Conservation (phyloP, 1,284 basidiomycete species). For the Trametes polyzona region DNA sequence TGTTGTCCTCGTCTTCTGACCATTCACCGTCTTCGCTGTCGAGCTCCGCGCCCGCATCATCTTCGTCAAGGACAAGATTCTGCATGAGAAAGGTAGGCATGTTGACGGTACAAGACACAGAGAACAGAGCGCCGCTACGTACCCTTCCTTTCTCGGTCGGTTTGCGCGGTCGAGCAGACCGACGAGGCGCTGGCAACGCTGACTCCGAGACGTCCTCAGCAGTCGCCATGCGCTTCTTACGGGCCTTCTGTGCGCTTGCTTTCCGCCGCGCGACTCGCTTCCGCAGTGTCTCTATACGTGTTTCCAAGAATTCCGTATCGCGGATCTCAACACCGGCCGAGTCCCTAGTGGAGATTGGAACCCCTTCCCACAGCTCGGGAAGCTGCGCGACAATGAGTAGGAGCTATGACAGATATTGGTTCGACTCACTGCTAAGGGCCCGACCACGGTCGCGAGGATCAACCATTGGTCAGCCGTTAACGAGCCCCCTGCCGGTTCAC, state of each 20-base stretch:
- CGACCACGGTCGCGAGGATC: constrained; percentile 31
- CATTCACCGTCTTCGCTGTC: not conserved
- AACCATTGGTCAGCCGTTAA: constrained; percentile 42
- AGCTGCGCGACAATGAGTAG: too few species aligned
- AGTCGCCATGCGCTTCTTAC: too few species aligned
- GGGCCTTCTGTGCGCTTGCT: too few species aligned
- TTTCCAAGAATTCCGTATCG: too few species aligned
- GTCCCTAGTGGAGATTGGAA: too few species aligned
- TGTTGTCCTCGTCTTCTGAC: not conserved
- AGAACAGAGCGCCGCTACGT: not conserved
- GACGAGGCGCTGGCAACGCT: too few species aligned
- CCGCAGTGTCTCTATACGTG: too few species aligned
- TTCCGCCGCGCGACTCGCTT: too few species aligned
- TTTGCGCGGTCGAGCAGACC: too few species aligned
- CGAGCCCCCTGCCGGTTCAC: constrained; percentile 39
- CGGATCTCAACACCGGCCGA: too few species aligned
- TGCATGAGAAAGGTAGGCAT: not conserved
- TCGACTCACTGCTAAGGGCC: constrained; percentile 24
- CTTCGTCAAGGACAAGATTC: constrained; percentile 6
- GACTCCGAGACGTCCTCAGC: too few species aligned
- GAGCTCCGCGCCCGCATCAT: constrained; percentile 5
- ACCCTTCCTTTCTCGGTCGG: constrained; percentile 3
- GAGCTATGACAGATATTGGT: too few species aligned
- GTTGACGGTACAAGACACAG: not conserved
- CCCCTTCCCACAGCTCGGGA: not conserved